Percentiles rank a stretch among this genome's conserved stretches.
Conservation (phyloP, 2,329 filamentous ascomycete genomes). For the Polytolypa hystricis region DNA sequence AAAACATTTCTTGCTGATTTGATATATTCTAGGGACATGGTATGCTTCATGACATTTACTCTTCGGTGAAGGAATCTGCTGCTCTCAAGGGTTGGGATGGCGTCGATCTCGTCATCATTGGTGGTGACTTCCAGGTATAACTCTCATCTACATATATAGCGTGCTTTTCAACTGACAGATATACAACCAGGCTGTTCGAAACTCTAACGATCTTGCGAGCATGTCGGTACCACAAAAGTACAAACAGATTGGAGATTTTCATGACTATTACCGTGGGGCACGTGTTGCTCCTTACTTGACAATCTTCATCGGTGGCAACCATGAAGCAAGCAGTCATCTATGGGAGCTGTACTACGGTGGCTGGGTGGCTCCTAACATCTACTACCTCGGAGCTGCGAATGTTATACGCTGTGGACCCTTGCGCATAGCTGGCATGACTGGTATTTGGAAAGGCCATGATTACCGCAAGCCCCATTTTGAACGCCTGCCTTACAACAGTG, state of each 20-base stretch:
- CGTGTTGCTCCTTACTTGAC: slow-evolving; percentile 76
- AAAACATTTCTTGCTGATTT: no score
- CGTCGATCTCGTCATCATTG: slow-evolving; percentile 85
- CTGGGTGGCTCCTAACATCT: slow-evolving; percentile 94
- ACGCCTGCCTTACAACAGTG: slow-evolving; percentile 67
- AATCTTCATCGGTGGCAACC: slow-evolving; percentile 87
- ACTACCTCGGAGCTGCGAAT: slow-evolving; percentile 90
- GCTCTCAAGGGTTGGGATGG: slow-evolving; percentile 63
- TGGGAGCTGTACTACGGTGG: slow-evolving; percentile 93
- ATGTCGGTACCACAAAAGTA: slow-evolving; percentile 88
- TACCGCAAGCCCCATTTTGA: slow-evolving; percentile 78
- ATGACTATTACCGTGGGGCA: slow-evolving; percentile 78
- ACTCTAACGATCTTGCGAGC: slow-evolving; percentile 73
- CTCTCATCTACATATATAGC: slow-evolving; percentile 3
- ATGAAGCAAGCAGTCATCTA: slow-evolving; percentile 82
- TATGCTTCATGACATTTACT: slow-evolving; percentile 82
- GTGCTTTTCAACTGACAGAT: slow-evolving; percentile 6
- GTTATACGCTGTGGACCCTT: slow-evolving; percentile 73
- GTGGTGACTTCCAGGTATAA: slow-evolving; percentile 80
- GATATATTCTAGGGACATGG: slow-evolving; percentile 68
- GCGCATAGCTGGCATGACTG: slow-evolving; percentile 79
- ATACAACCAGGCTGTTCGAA: slow-evolving; percentile 61
- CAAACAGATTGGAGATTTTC: slow-evolving; percentile 79
- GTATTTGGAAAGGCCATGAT: slow-evolving; percentile 89
- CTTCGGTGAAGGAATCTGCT: slow-evolving; percentile 59